These are phyloP conservation scores for Sonneratia caseolaris DNA, from an alignment of 345 rosid genomes.

Conservation along the genomic window DNA sequence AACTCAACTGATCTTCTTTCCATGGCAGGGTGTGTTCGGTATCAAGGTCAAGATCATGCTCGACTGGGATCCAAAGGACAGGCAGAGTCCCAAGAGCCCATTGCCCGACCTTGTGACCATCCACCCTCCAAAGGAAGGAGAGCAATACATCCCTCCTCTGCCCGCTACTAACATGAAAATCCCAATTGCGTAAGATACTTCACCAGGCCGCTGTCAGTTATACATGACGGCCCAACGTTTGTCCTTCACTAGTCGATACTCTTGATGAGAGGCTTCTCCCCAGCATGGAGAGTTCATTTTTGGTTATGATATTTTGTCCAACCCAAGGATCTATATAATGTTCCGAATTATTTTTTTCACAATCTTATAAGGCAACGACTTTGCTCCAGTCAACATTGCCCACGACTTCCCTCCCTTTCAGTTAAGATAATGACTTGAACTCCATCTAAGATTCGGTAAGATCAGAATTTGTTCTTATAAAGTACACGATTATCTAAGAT, in stretches of 20 bases:
- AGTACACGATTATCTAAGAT: no score
- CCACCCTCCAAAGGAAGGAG: conserved; percentile 72
- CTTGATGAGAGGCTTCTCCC: not conserved
- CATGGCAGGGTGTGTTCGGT: conserved; percentile 55
- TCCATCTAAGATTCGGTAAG: no score
- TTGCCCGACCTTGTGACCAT: conserved; percentile 69
- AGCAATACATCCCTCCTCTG: conserved; percentile 6
- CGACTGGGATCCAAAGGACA: conserved; percentile 68
- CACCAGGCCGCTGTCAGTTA: not conserved
- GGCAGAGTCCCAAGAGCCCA: conserved; percentile 56
- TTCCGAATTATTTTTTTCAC: no score
- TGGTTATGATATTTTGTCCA: not conserved
- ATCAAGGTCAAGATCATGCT: conserved; percentile 73
- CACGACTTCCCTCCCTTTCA: no score
- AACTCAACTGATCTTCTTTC: not conserved
- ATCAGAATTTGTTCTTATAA: no score
- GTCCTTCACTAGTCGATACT: not conserved
- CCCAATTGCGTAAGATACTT: not conserved
- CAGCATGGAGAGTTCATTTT: not conserved
- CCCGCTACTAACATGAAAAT: not conserved
- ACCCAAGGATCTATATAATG: no score
- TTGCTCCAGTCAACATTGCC: no score
- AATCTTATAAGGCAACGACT: no score
- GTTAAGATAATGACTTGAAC: no score
- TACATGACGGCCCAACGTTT: not conserved